Percentiles rank a stretch among this genome's conserved stretches.
These are phyloP conservation scores for Sordaria brevicollis DNA, from an alignment of 495 filamentous ascomycete species.

Conservation along the genomic window DNA sequence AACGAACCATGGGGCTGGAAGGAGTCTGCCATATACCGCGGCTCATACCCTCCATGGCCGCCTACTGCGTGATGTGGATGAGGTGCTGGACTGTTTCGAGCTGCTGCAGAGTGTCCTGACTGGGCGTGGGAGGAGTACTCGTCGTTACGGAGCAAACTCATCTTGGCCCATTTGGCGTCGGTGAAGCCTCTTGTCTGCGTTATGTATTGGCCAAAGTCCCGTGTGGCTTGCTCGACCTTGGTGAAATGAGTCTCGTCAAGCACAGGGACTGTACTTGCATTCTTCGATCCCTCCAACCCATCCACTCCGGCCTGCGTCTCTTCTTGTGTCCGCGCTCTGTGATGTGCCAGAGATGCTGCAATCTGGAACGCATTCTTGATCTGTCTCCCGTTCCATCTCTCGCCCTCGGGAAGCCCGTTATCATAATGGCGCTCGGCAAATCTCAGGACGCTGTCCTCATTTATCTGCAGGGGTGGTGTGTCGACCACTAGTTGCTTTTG, in stretches of 20 bases:
- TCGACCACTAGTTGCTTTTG: background rate
- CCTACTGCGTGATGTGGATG: background rate
- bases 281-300: constrained; percentile 2
- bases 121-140: background rate
- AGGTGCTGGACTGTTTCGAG: background rate
- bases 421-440: background rate
- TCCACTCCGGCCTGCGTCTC: constrained; percentile 18
- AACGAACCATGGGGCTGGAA: background rate
- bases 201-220: background rate
- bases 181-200: background rate
- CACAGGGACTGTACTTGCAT: background rate
- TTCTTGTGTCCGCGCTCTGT: background rate
- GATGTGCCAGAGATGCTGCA: constrained; percentile 25
- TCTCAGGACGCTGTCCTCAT: constrained; percentile 4
- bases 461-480: constrained; percentile 4
- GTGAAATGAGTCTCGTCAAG: background rate
- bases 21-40: background rate
- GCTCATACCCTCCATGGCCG: background rate
- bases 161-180: background rate
- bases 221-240: background rate
- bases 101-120: background rate
- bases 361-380: constrained; percentile 37
- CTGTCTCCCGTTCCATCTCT: constrained; percentile 37
- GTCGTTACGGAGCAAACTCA: background rate
- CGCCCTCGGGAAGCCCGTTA: background rate